These are phyloP conservation scores for Hyphopichia homilentoma DNA, from an alignment of 805 yeast genomes.

Conservation along the genomic window DNA sequence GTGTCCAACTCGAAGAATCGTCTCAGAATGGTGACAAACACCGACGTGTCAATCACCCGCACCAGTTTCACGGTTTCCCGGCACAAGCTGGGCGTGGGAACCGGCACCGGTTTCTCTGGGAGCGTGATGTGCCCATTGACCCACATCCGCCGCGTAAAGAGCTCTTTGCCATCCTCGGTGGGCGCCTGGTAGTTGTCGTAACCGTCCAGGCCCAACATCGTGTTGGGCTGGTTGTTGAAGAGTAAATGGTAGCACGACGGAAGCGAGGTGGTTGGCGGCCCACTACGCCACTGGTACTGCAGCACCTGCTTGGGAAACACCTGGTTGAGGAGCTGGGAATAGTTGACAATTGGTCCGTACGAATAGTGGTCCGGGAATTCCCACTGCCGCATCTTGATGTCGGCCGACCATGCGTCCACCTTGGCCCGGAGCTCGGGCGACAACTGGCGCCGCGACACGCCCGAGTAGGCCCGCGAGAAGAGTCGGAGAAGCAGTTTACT, in stretches of 20 bases:
- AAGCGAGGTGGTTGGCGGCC: no score
- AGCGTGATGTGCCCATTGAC: conserved; percentile 60
- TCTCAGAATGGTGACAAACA: conserved; percentile 57
- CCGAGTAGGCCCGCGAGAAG: no score
- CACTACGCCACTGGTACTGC: no score
- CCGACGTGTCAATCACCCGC: conserved; percentile 30
- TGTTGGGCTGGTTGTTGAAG: conserved; percentile 58
- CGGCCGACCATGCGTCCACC: conserved; percentile 16
- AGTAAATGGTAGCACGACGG: conserved; percentile 69
- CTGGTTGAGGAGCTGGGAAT: not conserved
- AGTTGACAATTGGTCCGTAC: conserved; percentile 15
- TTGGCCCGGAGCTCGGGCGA: no score
- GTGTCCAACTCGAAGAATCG: conserved; percentile 24
- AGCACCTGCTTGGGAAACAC: no score
- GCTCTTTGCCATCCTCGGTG: conserved; percentile 12
- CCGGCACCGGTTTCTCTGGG: conserved; percentile 12
- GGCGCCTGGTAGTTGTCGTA: conserved; percentile 81
- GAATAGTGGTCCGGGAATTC: conserved; percentile 16
- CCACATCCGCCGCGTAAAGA: conserved; percentile 72
- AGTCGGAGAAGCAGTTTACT: no score
- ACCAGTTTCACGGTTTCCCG: conserved; percentile 48
- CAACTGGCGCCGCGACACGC: no score
- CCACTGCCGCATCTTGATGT: conserved; percentile 16
- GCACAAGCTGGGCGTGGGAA: conserved; percentile 47
- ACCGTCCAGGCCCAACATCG: conserved; percentile 62